phyloP scores from a whole-genome alignment of 805 yeast genomes.

The Metschnikowia shivogae region DNA sequence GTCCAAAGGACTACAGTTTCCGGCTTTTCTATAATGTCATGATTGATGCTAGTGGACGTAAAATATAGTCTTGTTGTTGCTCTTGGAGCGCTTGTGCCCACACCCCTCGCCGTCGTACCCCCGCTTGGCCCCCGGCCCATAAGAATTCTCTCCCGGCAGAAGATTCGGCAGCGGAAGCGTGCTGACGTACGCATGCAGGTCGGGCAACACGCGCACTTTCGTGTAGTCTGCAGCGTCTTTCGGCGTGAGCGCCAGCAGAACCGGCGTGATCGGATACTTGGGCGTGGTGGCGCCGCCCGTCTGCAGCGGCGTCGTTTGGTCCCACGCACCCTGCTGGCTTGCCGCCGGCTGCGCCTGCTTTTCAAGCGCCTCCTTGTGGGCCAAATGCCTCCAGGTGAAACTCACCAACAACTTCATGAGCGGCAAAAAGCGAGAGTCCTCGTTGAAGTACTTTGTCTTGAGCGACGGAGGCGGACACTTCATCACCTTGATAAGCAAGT shows the following conservation, averaged over 20 bases:
- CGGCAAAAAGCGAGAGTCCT: conserved; percentile 30
- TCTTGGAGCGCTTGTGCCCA: conserved; percentile 13
- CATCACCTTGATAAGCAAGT: conserved; percentile 32
- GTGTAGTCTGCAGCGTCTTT: conserved; percentile 6
- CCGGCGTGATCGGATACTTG: conserved; percentile 22
- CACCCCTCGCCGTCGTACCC: conserved; percentile 6
- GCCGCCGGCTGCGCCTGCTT: conserved; percentile 4
- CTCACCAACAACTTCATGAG: conserved; percentile 35
- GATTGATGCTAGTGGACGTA: conserved; percentile 12
- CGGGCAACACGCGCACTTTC: conserved; percentile 21
- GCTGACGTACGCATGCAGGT: conserved; percentile 8
- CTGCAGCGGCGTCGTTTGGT: conserved; percentile 6
- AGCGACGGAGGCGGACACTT: conserved; percentile 46
- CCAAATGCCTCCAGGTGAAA: conserved; percentile 28
- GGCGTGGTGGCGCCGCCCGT: conserved; percentile 30
- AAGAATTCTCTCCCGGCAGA: conserved; percentile 16
- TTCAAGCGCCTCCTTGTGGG: conserved; percentile 8
- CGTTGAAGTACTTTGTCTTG: conserved; percentile 42
- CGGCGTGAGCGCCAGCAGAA: conserved; percentile 20
- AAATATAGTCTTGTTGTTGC: conserved; percentile 10
- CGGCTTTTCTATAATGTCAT: background rate
- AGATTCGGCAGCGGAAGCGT: conserved; percentile 18
- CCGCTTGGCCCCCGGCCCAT: conserved; percentile 6
- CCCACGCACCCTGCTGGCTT: too few relatives aligned
- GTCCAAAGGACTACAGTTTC: too few relatives aligned